Percentiles rank a stretch among this genome's conserved stretches.
These are phyloP conservation scores for Elsinoe necatrix DNA, from an alignment of 2,329 filamentous ascomycete species.

Conservation along the genomic window DNA sequence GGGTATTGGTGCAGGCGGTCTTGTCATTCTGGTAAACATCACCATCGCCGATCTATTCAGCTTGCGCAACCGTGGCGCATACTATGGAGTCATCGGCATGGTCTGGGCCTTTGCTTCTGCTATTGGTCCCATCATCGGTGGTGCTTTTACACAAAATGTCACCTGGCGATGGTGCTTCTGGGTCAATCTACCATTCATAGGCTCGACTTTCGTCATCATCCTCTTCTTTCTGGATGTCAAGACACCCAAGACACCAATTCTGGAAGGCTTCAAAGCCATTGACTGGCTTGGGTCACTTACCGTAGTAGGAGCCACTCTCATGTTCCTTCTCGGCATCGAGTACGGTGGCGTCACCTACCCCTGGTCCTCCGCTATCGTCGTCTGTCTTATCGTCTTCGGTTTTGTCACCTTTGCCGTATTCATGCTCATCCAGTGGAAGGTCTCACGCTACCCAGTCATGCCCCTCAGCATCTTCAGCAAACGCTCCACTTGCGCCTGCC, in stretches of 20 bases:
- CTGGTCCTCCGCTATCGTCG: conserved; percentile 64
- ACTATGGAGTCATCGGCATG: conserved; percentile 56
- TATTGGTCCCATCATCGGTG: conserved; percentile 60
- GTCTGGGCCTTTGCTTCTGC: conserved; percentile 59
- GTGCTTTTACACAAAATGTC: conserved; percentile 52
- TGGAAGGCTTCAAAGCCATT: conserved; percentile 54
- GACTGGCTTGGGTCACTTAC: conserved; percentile 58
- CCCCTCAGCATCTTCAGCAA: conserved; percentile 62
- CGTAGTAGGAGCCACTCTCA: conserved; percentile 69
- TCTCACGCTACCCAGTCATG: conserved; percentile 71
- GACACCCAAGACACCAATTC: conserved; percentile 55
- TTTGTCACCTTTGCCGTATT: conserved; percentile 46
- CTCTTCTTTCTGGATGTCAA: conserved; percentile 58
- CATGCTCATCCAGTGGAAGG: conserved; percentile 60
- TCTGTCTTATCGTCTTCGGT: conserved; percentile 19
- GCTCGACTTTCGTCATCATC: conserved; percentile 50
- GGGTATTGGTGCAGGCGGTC: conserved; percentile 54
- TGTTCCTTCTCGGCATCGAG: conserved; percentile 79
- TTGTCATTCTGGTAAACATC: conserved; percentile 57
- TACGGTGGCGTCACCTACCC: conserved; percentile 70
- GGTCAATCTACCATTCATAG: conserved; percentile 51
- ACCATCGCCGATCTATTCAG: conserved; percentile 56
- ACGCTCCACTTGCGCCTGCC: conserved; percentile 56
- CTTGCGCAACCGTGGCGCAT: conserved; percentile 47
- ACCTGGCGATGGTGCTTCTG: conserved; percentile 60